These are phyloP conservation scores for Penicillium sp. DNA, from an alignment of 2,329 filamentous ascomycete species.

Conservation along the genomic window DNA sequence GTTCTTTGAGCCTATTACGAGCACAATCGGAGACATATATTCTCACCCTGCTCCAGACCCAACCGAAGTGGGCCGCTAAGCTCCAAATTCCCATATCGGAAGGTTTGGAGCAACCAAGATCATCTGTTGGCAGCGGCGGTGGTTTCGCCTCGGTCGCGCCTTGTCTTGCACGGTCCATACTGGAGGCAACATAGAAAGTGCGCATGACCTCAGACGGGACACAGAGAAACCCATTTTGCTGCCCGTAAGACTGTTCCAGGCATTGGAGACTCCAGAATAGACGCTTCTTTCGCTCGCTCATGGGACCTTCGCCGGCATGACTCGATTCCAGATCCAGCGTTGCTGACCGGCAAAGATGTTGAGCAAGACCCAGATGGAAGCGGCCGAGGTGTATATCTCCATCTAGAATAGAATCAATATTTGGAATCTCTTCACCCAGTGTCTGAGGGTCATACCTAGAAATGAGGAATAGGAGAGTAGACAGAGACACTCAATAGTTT, in stretches of 20 bases:
- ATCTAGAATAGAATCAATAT: constrained; percentile 28
- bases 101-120: constrained; percentile 36
- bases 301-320: constrained; percentile 32
- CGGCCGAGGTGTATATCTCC: constrained; percentile 44
- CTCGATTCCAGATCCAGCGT: constrained; percentile 41
- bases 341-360: constrained; percentile 46
- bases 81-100: constrained; percentile 46
- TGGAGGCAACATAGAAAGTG: constrained; percentile 23
- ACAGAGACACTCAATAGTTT: constrained; percentile 46
- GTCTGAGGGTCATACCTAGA: constrained; percentile 33
- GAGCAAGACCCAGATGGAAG: constrained; percentile 45
- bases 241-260: constrained; percentile 45
- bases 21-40: constrained; percentile 44
- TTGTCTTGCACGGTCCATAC: constrained; percentile 13
- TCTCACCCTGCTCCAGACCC: constrained; percentile 43
- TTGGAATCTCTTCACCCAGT: neutral
- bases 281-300: constrained; percentile 41
- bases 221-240: constrained; percentile 40
- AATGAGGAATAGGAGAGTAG: constrained; percentile 45
- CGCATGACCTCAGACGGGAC: constrained; percentile 39
- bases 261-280: constrained; percentile 47
- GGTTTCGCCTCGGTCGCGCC: constrained; percentile 27
- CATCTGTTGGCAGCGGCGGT: constrained; percentile 40
- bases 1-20: constrained; percentile 42
- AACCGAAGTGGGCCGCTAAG: constrained; percentile 42